phyloP scores from a whole-genome alignment of 2,329 filamentous ascomycete genomes.

The Trichoderma pleuroti region DNA sequence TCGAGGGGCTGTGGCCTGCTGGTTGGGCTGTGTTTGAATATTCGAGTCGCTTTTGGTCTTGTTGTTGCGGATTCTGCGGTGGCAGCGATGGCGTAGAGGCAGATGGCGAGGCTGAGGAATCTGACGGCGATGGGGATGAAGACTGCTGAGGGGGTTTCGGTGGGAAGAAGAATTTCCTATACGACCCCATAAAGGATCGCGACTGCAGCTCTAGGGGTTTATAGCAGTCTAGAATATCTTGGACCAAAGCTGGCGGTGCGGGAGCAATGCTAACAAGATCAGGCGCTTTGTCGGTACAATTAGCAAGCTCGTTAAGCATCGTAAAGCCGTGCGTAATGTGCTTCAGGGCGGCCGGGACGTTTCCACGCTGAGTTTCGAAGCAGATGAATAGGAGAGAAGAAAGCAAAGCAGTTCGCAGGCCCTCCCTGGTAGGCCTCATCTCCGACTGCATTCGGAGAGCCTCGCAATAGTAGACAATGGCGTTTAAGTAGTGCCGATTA shows the following conservation, averaged over 20 bases:
- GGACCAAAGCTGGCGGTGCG: constrained; percentile 36
- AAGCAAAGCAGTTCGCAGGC: constrained; percentile 38
- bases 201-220: constrained; percentile 39
- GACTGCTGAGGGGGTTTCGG: constrained; percentile 15
- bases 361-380: constrained; percentile 40
- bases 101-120: neutral
- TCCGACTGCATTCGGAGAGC: constrained; percentile 39
- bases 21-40: neutral
- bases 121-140: neutral
- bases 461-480: constrained; percentile 40
- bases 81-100: neutral
- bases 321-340: constrained; percentile 41
- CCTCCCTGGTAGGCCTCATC: constrained; percentile 35
- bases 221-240: constrained; percentile 40
- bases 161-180: constrained; percentile 34
- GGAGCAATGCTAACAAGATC: constrained; percentile 37
- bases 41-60: neutral
- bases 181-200: constrained; percentile 39
- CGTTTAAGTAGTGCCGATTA: constrained; percentile 40
- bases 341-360: constrained; percentile 39
- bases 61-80: neutral
- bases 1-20: constrained; percentile 24
- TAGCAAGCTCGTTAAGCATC: constrained; percentile 39
- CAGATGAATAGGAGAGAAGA: constrained; percentile 41
- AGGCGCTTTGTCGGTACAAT: constrained; percentile 35